phyloP scores from a whole-genome alignment of 495 filamentous ascomycete genomes.

The Trichodelitschia bisporula region DNA sequence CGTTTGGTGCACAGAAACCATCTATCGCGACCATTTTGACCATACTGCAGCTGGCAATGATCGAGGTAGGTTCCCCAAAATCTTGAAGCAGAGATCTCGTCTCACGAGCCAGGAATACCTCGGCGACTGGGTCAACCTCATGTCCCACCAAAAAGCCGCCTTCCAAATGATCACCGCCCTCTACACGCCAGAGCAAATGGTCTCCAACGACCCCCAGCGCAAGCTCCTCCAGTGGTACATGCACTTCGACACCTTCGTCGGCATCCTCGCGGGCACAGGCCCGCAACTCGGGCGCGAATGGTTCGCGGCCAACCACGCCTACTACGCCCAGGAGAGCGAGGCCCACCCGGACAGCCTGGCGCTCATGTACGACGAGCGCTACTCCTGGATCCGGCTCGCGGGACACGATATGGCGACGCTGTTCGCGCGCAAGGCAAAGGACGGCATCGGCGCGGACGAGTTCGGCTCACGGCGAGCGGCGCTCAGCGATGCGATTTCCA shows the following conservation, averaged over 20 bases:
- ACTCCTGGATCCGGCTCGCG: constrained; percentile 43
- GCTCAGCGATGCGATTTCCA: constrained; percentile 26
- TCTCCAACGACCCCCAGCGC: constrained; percentile 38
- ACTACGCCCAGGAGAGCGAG: constrained; percentile 30
- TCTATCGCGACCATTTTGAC: constrained; percentile 59
- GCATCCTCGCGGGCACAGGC: constrained; percentile 57
- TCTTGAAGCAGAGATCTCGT: constrained; percentile 1
- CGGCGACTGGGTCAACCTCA: constrained; percentile 80
- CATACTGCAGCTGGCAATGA: constrained; percentile 74
- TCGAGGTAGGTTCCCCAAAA: constrained; percentile 40
- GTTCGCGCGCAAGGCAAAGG: constrained; percentile 43
- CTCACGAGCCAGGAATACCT: constrained; percentile 50
- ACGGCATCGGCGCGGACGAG: constrained; percentile 32
- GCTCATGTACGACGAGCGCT: constrained; percentile 38
- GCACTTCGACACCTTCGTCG: constrained; percentile 66
- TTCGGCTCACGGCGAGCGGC: constrained; percentile 36
- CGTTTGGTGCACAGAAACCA: constrained; percentile 42
- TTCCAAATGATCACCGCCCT: constrained; percentile 54
- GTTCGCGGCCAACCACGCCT: constrained; percentile 41
- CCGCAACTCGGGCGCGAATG: constrained; percentile 54
- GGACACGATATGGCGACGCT: constrained; percentile 60
- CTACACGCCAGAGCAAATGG: constrained; percentile 52
- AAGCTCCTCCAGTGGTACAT: constrained; percentile 68
- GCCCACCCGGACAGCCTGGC: constrained; percentile 34
- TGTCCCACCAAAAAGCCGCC: constrained; percentile 81